Evolutionary conservation across 805 yeast species (phyloP), one percentile per base, ranked within the genome.

Genomic region (Nakazawaea holstii): DNA sequence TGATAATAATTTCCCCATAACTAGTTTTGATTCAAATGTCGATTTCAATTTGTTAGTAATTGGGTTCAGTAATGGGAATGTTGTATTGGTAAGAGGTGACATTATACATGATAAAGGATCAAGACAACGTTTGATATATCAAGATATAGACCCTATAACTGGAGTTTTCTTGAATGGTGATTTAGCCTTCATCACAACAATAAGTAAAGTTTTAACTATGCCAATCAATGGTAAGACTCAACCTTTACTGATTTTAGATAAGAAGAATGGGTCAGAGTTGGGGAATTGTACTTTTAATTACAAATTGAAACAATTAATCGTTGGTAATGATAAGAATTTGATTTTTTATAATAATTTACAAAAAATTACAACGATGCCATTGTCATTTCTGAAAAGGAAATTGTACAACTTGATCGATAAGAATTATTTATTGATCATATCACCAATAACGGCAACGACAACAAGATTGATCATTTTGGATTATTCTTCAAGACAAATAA

Each of bases 31-130:
- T 13, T 65, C 74, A 43, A 74, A 81, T 13, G 54, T 62, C 1
- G 81, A 77, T 50, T 76, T 83, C 51, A 73, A 87, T 2, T 77
- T 87, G 31, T 61, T 85, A 6, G 91, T 86, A 0, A 66, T 87
- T 40, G 96, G 96, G 0, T 87, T 80, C 56, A 84, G 91, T 11
- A 84, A 90, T 61, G 99, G 99, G 2, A 73, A 80, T 17, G 89
- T 91, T 2, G 69, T 91, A 2, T 67, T 91, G 6, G 78, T 91
- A 0, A 68, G 98, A 52, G 99, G 99, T 8, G 98, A 94, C 62
- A 63, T 94, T 30, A 54, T 88, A 6, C 79, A 90, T 55, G 99
- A 94, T 59, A 70, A 96, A 49, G 98, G 98, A 0, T 81, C 96
- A 8, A 78, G 94, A 53, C 98, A 92, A 58, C 70, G 97, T 28